Conservation (phyloP, 129 eudicot genomes). For the Ambrosia trifida region DNA sequence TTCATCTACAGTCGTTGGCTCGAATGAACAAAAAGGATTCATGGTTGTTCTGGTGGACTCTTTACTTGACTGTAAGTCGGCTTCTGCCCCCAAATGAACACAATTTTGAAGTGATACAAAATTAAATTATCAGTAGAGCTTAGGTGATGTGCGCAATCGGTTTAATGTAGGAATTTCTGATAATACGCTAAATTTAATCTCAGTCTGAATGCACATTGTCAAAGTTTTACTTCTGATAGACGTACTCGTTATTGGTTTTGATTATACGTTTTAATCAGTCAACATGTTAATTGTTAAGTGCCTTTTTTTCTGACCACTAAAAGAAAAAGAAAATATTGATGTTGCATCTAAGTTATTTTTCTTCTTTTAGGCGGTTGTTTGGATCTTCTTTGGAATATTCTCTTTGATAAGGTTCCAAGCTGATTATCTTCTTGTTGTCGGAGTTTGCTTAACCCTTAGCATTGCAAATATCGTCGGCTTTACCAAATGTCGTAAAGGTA, state of each 20-base stretch:
- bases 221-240: conserved; percentile 3
- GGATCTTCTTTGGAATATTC: conserved; percentile 84
- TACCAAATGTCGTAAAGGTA: conserved; percentile 97
- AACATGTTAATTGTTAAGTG: too few relatives aligned
- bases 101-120: background rate
- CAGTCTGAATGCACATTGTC: conserved; percentile 15
- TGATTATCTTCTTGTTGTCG: conserved; percentile 93
- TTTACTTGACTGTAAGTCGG: conserved; percentile 82
- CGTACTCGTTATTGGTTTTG: conserved; percentile 8
- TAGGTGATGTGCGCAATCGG: background rate
- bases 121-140: background rate
- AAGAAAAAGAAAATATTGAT: background rate
- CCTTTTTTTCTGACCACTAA: too few relatives aligned
- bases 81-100: background rate
- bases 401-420: conserved; percentile 98
- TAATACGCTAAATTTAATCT: background rate
- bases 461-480: conserved; percentile 93
- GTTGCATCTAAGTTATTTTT: conserved; percentile 8
- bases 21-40: conserved; percentile 99
- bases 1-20: conserved; percentile 65
- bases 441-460: conserved; percentile 97
- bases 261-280: too few relatives aligned
- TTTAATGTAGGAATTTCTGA: background rate
- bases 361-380: conserved; percentile 70
- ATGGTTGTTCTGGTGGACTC: conserved; percentile 99